phyloP scores from a whole-genome alignment of 2,329 filamentous ascomycete genomes.

The Shiraia bambusicola region DNA sequence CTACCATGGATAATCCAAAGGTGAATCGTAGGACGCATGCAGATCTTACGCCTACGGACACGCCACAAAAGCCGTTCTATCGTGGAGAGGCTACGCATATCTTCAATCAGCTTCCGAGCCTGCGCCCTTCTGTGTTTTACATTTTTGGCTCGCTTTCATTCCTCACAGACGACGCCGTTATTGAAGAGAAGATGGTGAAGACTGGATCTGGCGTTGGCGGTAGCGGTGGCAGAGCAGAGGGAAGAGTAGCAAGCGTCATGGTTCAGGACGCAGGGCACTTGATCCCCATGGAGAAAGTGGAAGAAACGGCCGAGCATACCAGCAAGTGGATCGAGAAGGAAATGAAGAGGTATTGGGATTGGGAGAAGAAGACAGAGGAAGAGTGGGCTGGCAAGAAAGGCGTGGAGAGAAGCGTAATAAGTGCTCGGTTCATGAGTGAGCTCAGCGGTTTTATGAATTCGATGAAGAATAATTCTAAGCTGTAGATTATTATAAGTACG shows the following conservation, averaged over 20 bases:
- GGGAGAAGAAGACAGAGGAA: conserved; percentile 33
- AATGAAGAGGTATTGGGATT: conserved; percentile 41
- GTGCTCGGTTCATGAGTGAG: conserved; percentile 33
- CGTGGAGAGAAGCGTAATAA: conserved; percentile 30
- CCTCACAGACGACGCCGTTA: conserved; percentile 55
- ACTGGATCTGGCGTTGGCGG: conserved; percentile 69
- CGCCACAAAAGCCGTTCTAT: conserved; percentile 60
- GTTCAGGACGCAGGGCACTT: conserved; percentile 72
- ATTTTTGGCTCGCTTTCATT: conserved; percentile 58
- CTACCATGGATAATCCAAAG: conserved; percentile 27
- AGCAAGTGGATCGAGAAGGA: conserved; percentile 44
- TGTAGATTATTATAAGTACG: too few relatives aligned
- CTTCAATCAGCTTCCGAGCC: conserved; percentile 57
- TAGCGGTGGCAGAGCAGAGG: conserved; percentile 63
- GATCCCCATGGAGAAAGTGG: conserved; percentile 78
- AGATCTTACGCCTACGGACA: conserved; percentile 41
- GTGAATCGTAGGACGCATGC: conserved; percentile 47
- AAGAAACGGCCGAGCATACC: conserved; percentile 61
- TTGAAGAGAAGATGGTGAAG: conserved; percentile 60
- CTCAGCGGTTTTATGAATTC: conserved; percentile 22
- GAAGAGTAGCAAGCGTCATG: conserved; percentile 66
- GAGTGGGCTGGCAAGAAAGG: conserved; percentile 37
- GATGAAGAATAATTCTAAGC: conserved; percentile 27
- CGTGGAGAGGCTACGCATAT: conserved; percentile 63
- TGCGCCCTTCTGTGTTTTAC: conserved; percentile 69